Base-by-base conservation (phyloP, 2,329 filamentous ascomycete genomes). In the Alternaria dauci region DNA sequence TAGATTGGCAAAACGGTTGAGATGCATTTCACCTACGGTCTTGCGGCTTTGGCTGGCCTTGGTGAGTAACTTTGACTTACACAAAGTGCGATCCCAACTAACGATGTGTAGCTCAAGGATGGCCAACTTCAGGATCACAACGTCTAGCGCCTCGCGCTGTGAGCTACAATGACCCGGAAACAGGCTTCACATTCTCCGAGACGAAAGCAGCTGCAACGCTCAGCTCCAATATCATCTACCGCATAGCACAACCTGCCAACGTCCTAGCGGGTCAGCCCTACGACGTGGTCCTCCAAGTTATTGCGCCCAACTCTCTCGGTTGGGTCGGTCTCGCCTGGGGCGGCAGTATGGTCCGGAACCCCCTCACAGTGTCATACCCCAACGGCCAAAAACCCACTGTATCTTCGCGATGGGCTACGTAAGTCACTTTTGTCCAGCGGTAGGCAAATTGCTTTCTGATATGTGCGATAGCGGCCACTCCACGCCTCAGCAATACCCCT, bases 131-230 rank as follows among this genome's bases (percentile, higher is more conserved):
- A 23, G 58, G 54, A 8, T 5, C 51, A 2, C 50, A 44, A 1
- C 51, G 9, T 2, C 36, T 65, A n/a, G 53, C 53, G 20, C 59
- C 65, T 25, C 61, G 61, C 14, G 63, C 71, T 2, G 58, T 68
- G 28, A 52, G 65, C n/a, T 67, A 65, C 54, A 48, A 64, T 2
- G 74, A 76, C 58, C 50, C 65, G 28, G 74, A 76, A 50, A 76
- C 73, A 25, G 74, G 74, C 50, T 76, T 76, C 58, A 74, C 72
- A 8, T 76, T 76, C 61, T 74, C 73, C 23, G 71, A 76, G 44
- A 72, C 69, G 50, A 71, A 67, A 16, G 73, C 68, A n/a, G 68
- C 70, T 16, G 73, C 71, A 43, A 65, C 71, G 6, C 68, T 76
- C 7, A 51, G 62, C 1, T 42, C 62, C 46, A 74, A 68, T 55